Conservation (phyloP, 768 basidiomycete species). For the Amanita exitialis region DNA sequence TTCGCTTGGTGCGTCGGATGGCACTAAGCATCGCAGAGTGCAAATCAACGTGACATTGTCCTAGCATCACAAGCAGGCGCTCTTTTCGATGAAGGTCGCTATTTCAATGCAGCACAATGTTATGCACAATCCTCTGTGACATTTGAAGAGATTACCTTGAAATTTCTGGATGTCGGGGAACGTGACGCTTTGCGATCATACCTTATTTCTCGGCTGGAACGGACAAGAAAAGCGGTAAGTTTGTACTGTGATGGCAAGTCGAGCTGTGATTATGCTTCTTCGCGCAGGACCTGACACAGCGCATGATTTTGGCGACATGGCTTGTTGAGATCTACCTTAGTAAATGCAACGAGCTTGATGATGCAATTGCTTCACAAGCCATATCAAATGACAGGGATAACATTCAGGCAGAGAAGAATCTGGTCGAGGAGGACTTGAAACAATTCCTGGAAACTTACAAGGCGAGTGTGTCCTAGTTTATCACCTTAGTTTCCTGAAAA, state of each 20-base stretch:
- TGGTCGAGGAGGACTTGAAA: constrained; percentile 87
- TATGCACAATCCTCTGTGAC: constrained; percentile 82
- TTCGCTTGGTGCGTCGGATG: not conserved
- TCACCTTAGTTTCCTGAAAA: not conserved
- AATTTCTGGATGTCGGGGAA: constrained; percentile 84
- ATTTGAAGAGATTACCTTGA: constrained; percentile 89
- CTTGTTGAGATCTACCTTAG: constrained; percentile 94
- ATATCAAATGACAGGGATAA: constrained; percentile 79
- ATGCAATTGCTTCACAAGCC: constrained; percentile 82
- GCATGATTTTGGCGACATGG: constrained; percentile 98
- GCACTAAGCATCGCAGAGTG: constrained; percentile 41
- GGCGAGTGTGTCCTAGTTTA: constrained; percentile 29
- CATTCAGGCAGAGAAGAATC: constrained; percentile 63
- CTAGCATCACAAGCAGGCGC: constrained; percentile 75
- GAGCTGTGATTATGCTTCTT: not conserved
- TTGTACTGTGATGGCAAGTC: not conserved
- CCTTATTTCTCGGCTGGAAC: constrained; percentile 77
- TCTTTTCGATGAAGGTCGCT: constrained; percentile 70
- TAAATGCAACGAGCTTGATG: constrained; percentile 95
- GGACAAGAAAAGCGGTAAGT: constrained; percentile 67
- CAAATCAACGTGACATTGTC: constrained; percentile 79
- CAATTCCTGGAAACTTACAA: constrained; percentile 94
- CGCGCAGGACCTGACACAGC: constrained; percentile 79
- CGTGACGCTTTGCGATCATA: constrained; percentile 88
- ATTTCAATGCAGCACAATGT: constrained; percentile 85